A percentile compares a stretch with the other conserved stretches of the same genome.
Evolutionary conservation across 208 protist species (phyloP).

Genomic region (Crithidia sp.): DNA sequence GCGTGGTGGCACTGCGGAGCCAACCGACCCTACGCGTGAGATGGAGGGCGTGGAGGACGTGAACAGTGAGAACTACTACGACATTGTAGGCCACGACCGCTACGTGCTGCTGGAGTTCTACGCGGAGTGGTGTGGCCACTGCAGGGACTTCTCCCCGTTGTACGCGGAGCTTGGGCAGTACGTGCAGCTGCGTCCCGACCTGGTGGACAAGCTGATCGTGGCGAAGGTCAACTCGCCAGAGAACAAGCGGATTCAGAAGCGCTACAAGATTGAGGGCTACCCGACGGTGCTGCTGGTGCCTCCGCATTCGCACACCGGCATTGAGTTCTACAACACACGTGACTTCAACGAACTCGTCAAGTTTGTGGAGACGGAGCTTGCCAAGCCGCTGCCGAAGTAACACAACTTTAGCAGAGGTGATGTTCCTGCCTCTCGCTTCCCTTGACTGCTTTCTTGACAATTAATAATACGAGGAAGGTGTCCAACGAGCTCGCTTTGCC

Average conservation of each 20-base stretch:
- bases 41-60: conserved; percentile 44
- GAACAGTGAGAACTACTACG: conserved; percentile 41
- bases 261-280: conserved; percentile 43
- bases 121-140: conserved; percentile 83
- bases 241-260: conserved; percentile 8
- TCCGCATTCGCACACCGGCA: conserved; percentile 27
- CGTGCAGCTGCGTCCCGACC: conserved; percentile 13
- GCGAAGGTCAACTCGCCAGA: conserved; percentile 49
- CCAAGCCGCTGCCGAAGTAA: not conserved
- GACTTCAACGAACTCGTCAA: conserved; percentile 32
- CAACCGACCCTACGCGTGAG: conserved; percentile 2
- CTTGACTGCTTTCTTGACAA: too few relatives aligned
- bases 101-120: conserved; percentile 83
- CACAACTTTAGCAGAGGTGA: too few relatives aligned
- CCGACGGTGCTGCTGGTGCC: conserved; percentile 54
- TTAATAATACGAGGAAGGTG: too few relatives aligned
- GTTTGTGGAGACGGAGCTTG: conserved; percentile 27
- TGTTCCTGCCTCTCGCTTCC: too few relatives aligned
- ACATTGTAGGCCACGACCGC: conserved; percentile 42
- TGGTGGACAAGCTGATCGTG: conserved; percentile 32
- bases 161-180: conserved; percentile 29
- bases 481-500: too few relatives aligned
- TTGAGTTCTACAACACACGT: conserved; percentile 36
- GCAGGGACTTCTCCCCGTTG: conserved; percentile 34
- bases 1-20: not conserved